Evolutionary conservation across 192 early-diverging fungal genomes (phyloP).

Genomic region (Geranomyces michiganensis): DNA sequence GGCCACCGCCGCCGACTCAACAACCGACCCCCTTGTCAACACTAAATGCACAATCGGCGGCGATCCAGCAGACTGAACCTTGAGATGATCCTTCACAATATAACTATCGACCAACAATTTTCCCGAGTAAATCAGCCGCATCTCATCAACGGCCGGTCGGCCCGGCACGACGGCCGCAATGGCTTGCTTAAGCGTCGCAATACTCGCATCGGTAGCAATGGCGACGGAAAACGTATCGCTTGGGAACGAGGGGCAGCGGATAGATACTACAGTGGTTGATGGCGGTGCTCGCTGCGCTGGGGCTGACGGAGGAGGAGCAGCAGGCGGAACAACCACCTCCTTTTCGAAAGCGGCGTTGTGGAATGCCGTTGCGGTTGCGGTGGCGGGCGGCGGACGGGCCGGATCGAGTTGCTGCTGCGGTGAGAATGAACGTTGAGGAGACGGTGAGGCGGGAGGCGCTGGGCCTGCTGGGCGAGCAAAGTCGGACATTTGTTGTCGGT

Average conservation of each 20-base stretch:
- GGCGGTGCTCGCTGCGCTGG: background rate
- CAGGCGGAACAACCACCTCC: background rate
- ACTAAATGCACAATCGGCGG: slow-evolving; percentile 34
- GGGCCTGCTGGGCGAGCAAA: slow-evolving; percentile 3
- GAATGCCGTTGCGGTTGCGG: too few species aligned
- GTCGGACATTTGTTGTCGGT: background rate
- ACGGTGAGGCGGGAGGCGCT: background rate
- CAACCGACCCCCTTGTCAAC: slow-evolving; percentile 9
- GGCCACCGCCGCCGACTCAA: too few species aligned
- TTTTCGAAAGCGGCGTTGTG: slow-evolving; percentile 1
- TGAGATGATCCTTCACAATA: slow-evolving; percentile 17
- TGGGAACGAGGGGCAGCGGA: slow-evolving; percentile 38
- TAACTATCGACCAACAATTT: slow-evolving; percentile 22
- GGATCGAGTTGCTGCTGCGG: slow-evolving; percentile 1
- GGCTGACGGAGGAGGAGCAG: background rate
- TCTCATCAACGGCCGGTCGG: slow-evolving; percentile 13
- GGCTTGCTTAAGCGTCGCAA: slow-evolving; percentile 28
- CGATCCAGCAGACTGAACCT: background rate
- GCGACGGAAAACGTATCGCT: slow-evolving; percentile 12
- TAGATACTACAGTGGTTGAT: slow-evolving; percentile 5
- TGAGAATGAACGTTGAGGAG: background rate
- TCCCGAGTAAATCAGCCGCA: slow-evolving; percentile 36
- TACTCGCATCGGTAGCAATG: slow-evolving; percentile 3
- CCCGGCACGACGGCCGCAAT: slow-evolving; percentile 19
- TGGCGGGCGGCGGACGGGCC: background rate